Base-by-base conservation (phyloP, 441 rosid genomes). In the Omphalea diandra region DNA sequence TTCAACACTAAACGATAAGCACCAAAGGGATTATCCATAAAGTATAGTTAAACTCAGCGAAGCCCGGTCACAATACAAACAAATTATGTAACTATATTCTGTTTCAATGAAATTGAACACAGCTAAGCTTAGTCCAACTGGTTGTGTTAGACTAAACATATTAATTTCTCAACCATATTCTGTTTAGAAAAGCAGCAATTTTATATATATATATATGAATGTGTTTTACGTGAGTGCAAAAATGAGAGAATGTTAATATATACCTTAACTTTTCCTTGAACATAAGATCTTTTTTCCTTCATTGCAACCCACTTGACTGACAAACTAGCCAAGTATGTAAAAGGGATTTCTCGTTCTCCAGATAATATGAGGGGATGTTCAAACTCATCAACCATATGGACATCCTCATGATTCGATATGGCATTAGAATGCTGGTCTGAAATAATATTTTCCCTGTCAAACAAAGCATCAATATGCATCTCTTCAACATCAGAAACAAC, bases 251-350 rank as follows among this genome's bases (percentile, higher is more conserved):
- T 59, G 35, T 53, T 22, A n/a, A 53, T 49, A 44, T 20, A 36
- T 69, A 95, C 98, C 95, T 93, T 93, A 66, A 95, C 79, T 72
- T 77, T 95, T 65, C 98, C 98, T 74, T 66, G 83, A 64, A 93
- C 75, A 69, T 76, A 83, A 61, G 80, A 60, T 70, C 62, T 60
- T 64, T 74, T 81, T 76, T 86, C 89, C 83, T 84, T 84, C 74
- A 69, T 63, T n/a, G 85, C 82, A 77, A 89, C 89, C 95, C 96
- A 87, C 73, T 85, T 89, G 71, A 87, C 85, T 65, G 92, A 83
- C 83, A 93, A 82, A 74, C 89, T 88, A 56, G 98, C 93, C 47
- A 95, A 77, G 83, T 95, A 95, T 7, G 96, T 88, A 83, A 95
- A 93, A 65, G 99, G 98, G 49, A 63, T 85, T 83, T 89, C 95